Conservation (phyloP, 768 basidiomycete species). For the Collybiopsis confluens region DNA sequence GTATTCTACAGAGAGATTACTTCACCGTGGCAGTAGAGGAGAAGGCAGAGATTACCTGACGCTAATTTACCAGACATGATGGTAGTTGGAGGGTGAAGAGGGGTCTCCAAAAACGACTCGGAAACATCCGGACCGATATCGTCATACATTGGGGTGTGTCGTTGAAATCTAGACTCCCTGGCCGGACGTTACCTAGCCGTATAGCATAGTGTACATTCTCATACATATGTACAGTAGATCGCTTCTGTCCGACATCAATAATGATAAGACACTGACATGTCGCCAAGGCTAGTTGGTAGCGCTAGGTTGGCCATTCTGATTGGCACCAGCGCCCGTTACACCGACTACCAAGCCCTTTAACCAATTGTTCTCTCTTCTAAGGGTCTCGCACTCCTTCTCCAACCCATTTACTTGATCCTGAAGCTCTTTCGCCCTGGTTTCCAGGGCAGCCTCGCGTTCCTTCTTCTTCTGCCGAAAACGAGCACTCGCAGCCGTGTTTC, state of each 20-base stretch:
- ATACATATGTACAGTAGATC: background rate
- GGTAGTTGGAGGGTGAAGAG: conserved; percentile 10
- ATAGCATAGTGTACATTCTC: background rate
- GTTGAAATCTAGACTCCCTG: no score
- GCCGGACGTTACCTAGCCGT: background rate
- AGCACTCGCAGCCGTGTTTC: conserved; percentile 91
- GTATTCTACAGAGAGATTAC: conserved; percentile 56
- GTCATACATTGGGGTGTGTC: no score
- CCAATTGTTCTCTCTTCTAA: conserved; percentile 91
- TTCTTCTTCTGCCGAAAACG: conserved; percentile 96
- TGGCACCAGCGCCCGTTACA: conserved; percentile 63
- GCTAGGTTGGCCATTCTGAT: background rate
- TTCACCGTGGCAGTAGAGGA: conserved; percentile 1
- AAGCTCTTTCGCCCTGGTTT: conserved; percentile 83
- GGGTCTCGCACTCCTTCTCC: conserved; percentile 87
- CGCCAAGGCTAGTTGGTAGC: no score
- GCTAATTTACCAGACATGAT: conserved; percentile 64
- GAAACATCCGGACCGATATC: background rate
- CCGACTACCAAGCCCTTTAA: conserved; percentile 87
- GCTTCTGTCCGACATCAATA: background rate
- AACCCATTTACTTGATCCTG: conserved; percentile 75
- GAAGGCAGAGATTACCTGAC: conserved; percentile 35
- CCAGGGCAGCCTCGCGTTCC: conserved; percentile 87
- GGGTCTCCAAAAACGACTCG: background rate
- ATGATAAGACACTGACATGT: conserved; percentile 5